phyloP scores from a whole-genome alignment of 768 basidiomycete species.

The Lyophyllum atratum region DNA sequence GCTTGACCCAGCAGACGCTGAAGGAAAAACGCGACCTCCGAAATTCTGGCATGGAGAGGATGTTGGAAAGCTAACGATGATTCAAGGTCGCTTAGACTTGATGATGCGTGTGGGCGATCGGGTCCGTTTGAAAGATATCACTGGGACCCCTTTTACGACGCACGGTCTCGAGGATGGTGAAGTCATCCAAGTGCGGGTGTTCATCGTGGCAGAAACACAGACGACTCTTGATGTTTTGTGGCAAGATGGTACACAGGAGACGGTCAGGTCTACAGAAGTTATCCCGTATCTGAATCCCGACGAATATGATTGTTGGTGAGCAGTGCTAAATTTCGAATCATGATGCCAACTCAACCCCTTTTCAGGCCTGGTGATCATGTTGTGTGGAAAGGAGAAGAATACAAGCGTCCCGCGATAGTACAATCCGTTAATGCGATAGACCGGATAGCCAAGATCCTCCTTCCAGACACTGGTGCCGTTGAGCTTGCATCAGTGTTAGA shows the following conservation, averaged over 20 bases:
- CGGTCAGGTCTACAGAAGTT: conserved; percentile 58
- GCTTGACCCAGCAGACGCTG: conserved; percentile 62
- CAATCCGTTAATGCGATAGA: conserved; percentile 75
- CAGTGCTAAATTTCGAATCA: conserved; percentile 4
- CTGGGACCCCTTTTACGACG: conserved; percentile 52
- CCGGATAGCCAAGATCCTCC: conserved; percentile 68
- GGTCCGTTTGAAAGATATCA: conserved; percentile 55
- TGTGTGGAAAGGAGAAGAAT: conserved; percentile 77
- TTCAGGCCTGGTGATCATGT: conserved; percentile 90
- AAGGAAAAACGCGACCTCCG: conserved; percentile 62
- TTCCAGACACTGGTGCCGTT: conserved; percentile 49
- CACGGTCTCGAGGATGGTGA: conserved; percentile 57
- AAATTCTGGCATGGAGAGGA: conserved; percentile 76
- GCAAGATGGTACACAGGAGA: conserved; percentile 82
- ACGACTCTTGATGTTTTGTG: conserved; percentile 77
- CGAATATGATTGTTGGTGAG: conserved; percentile 90
- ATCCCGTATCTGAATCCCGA: conserved; percentile 87
- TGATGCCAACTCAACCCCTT: conserved; percentile 11
- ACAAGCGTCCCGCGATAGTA: conserved; percentile 67
- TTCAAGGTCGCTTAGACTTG: conserved; percentile 59
- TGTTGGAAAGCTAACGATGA: conserved; percentile 60
- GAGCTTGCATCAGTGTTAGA: conserved; percentile 84
- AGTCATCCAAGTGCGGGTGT: conserved; percentile 53
- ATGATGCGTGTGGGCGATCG: conserved; percentile 77
- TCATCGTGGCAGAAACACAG: conserved; percentile 68